Percentiles rank a stretch among this genome's conserved stretches.
Conservation (phyloP, 2,329 filamentous ascomycete genomes). For the Colletotrichum nymphaeae region DNA sequence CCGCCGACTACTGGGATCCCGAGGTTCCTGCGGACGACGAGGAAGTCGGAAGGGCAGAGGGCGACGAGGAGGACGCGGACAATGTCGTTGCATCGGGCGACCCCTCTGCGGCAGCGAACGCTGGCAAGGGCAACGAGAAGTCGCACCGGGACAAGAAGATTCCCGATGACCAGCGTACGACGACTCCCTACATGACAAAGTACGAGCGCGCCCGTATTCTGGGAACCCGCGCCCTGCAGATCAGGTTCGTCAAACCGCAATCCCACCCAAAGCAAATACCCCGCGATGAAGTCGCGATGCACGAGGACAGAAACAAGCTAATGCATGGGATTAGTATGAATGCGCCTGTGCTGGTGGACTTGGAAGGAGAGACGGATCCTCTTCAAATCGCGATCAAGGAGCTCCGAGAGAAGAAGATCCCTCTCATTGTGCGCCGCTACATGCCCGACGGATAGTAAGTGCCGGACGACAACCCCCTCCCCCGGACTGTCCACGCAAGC, state of each 20-base stretch:
- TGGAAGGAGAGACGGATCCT: conserved; percentile 97
- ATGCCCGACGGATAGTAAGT: conserved; percentile 95
- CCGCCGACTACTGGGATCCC: conserved; percentile 63
- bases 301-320: conserved; percentile 25
- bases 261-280: neutral
- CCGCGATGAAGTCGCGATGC: neutral
- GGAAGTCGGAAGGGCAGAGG: conserved; percentile 65
- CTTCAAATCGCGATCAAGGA: conserved; percentile 98
- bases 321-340: conserved; percentile 78
- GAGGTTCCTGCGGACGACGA: conserved; percentile 63
- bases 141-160: conserved; percentile 86
- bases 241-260: conserved; percentile 73
- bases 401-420: conserved; percentile 98
- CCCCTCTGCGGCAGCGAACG: conserved; percentile 68
- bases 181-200: conserved; percentile 99
- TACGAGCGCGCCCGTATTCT: conserved; percentile 95
- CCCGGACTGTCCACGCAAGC: conserved; percentile 2
- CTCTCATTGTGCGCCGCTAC: conserved; percentile 93
- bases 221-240: conserved; percentile 93
- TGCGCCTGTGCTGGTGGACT: conserved; percentile 93
- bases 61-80: conserved; percentile 67
- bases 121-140: conserved; percentile 64
- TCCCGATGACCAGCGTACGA: conserved; percentile 85
- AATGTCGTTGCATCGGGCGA: conserved; percentile 72
- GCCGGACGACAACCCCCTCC: neutral